Evolutionary conservation across 2,329 filamentous ascomycete genomes (phyloP), one percentile per base, ranked within the genome.

Genomic region (Blastomyces silverae): DNA sequence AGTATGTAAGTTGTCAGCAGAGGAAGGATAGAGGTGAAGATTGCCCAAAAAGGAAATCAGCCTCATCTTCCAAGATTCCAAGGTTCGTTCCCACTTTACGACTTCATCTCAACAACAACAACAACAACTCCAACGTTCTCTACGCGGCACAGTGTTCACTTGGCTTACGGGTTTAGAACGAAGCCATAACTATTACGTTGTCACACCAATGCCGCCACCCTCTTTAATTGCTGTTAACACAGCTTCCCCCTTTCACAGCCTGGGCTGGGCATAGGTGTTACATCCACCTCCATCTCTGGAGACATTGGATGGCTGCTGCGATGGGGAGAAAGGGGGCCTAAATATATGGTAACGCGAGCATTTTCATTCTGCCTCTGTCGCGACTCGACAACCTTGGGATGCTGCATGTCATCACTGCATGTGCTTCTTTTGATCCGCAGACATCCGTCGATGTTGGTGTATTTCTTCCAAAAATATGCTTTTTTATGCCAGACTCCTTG

Each of bases 21-120:
- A 46, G 15, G 20, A 20, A 6, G 20, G 17, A 3, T 5, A 31
- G 15, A n/a, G 4, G 28, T n/a, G 28, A 37, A 2, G 20, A 28
- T 44, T 28, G 57, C 37, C 39, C 6, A 44, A 59, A 46, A 59
- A 15, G 57, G 57, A 59, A 46, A 15, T 59, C 57, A 59, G 57
- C 57, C 57, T 44, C 22, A 39, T 39, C 17, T 11, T 15, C 15
- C 39, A 11, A 42, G 39, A 7, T 11, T 15, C 15, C 39, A 11
- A 42, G 39, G 15, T 15, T 46, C 44, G 44, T n/a, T n/a, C 6
- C 3, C 42, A 1, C 42, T 42, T 17, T 13, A 42, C 11, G 4
- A 59, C 20, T n/a, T 20, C 28, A 37, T n/a, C 17, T n/a, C 34
- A 31, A 57, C 6, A 37, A 6, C 31, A 34, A 34, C 31, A 57